Evolutionary conservation across 2,329 filamentous ascomycete species (phyloP), one percentile per base, ranked within the genome.

Genomic region (Diaporthe eres): DNA sequence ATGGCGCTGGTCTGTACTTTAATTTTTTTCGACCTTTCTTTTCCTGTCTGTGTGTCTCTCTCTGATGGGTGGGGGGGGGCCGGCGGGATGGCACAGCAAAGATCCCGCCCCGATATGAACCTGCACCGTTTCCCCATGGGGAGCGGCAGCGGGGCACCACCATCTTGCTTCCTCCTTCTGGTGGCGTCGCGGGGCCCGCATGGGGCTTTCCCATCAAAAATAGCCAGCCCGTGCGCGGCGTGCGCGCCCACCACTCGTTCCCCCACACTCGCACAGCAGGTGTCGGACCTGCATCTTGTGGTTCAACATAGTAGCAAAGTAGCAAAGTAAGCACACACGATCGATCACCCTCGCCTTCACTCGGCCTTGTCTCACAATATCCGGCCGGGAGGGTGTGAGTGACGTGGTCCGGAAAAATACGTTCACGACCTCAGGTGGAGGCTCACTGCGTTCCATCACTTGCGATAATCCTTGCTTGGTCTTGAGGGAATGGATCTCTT

Each of bases 221-320:
- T 71, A 57, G 53, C 51, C 55, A 71, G 39, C 49, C 44, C 47
- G 42, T 65, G 49, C 55, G 55, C 44, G 55, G 55, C 44, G 55
- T 58, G 51, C 55, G 34, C 63, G 42, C 39, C 57, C n/a, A 63
- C 37, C 55, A 57, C 44, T 37, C 60, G 17, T 67, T 61, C 44
- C 28, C 37, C 67, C 44, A 72, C 74, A 72, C 68, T 58, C 28
- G 47, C 57, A 75, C 74, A 57, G 39, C 74, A 72, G 58, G 55
- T 76, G 49, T 67, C 72, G 75, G 75, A 76, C 75, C 75, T 76
- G 75, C 75, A 76, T 76, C n/a, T 49, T 70, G 60, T 58, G 74
- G 53, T 65, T 65, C 25, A 53, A 63, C 57, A 53, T 31, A 49
- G 34, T 34, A 34, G 34, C 34, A 15, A 63, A 13, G 25, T 55